Evolutionary conservation across 305 asterid genomes (phyloP), one percentile per base, ranked within the genome.

Genomic region (Coffea humblotiana): DNA sequence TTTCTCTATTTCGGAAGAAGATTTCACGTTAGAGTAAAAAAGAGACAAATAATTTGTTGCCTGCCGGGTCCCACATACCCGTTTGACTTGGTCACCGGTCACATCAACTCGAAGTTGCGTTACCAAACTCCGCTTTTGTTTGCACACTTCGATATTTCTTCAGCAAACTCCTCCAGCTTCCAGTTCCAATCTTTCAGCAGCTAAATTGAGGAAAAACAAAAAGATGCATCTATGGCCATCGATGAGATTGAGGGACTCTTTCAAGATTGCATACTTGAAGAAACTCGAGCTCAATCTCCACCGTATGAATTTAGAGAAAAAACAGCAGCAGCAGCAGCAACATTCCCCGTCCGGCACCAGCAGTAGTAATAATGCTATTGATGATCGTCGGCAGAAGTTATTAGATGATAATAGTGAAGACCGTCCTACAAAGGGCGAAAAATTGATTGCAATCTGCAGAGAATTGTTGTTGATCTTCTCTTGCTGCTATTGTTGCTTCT

Each of bases 211-310:
- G 67, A 47, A 12, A 48, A 48, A 48, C 52, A 48, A 48, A 2
- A 48, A 84, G 88, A 94, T 92, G 98, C 98, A 92, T 89, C 93
- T 94, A 77, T 94, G 98, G 98, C 97, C 96, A 45, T 86, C 98
- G 8, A 78, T 85, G 90, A 90, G 90, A 85, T 80, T 92, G 70
- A 85, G 97, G 86, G 98, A 94, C 74, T 94, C 97, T 37, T 94
- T 94, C 95, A 91, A 91, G 87, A 78, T 74, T 35, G 85, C 68
- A 56, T 92, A 92, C 87, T 84, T 91, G 90, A 89, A 88, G 86
- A 92, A 89, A 64, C 85, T 90, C 61, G 97, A 93, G 32, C 82
- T 88, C 90, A 95, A 93, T 77, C 86, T 84, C 61, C 85, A 76
- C 27, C 86, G 85, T 25, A 92, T 92, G 97, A 88, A 90, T 16